phyloP scores from a whole-genome alignment of 2,329 filamentous ascomycete species.

The Immersiporthe knoxdaviesiana region DNA sequence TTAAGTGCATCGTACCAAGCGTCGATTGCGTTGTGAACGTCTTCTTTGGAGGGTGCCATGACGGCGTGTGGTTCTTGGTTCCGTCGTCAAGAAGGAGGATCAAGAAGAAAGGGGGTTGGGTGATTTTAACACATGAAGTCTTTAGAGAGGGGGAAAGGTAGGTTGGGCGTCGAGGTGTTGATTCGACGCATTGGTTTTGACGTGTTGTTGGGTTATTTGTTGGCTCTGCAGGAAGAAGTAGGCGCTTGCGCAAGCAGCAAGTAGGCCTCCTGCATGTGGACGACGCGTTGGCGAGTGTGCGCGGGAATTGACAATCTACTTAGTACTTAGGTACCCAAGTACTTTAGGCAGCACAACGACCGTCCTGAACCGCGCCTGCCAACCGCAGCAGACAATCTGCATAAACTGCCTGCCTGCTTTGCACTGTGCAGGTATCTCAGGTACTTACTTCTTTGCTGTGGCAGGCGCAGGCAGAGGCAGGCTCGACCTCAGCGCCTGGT shows the following conservation, averaged over 20 bases:
- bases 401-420: neutral
- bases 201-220: neutral
- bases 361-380: neutral
- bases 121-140: neutral
- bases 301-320: neutral
- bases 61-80: neutral
- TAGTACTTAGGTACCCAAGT: no score
- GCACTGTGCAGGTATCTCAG: neutral
- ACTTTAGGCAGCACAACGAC: neutral
- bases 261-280: neutral
- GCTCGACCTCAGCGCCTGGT: neutral
- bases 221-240: neutral
- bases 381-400: neutral
- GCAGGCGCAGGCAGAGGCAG: neutral
- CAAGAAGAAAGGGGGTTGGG: neutral
- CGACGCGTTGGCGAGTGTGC: neutral
- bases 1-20: slow-evolving; percentile 31
- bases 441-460: neutral
- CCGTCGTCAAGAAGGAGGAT: neutral
- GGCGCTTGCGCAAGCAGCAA: neutral
- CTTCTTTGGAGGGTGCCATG: slow-evolving; percentile 18
- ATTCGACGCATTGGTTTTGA: neutral
- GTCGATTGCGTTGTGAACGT: slow-evolving; percentile 3
- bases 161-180: neutral
- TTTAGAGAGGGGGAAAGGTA: neutral